phyloP scores from a whole-genome alignment of 2,329 filamentous ascomycete genomes.

The Neoscytalidium dimidiatum region DNA sequence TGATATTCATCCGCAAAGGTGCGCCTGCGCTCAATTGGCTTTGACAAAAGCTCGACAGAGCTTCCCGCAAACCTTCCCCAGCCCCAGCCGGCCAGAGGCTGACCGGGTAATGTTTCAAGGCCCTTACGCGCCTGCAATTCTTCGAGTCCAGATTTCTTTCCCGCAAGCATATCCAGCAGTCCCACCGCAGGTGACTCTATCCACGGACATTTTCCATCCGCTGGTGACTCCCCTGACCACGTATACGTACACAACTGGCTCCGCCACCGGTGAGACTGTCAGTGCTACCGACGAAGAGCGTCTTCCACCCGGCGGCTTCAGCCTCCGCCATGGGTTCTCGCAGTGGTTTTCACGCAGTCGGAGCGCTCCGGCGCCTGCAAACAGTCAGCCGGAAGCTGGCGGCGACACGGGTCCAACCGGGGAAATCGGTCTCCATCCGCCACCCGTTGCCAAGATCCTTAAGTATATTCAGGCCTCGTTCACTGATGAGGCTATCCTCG shows the following conservation, averaged over 20 bases:
- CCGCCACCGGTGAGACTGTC: constrained; percentile 71
- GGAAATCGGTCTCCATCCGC: constrained; percentile 20
- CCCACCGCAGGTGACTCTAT: constrained; percentile 84
- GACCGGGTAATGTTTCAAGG: constrained; percentile 53
- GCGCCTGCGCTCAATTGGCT: constrained; percentile 26
- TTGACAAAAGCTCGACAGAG: not conserved
- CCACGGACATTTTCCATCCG: constrained; percentile 92
- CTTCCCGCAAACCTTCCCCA: not conserved
- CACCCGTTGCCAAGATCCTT: constrained; percentile 59
- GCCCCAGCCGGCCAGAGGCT: constrained; percentile 6
- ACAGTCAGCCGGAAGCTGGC: not conserved
- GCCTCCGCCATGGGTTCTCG: constrained; percentile 85
- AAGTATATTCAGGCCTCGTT: constrained; percentile 83
- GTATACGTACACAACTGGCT: constrained; percentile 83
- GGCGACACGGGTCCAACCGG: constrained; percentile 20
- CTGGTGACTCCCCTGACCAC: constrained; percentile 91
- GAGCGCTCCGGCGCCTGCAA: constrained; percentile 24
- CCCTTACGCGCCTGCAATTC: constrained; percentile 82
- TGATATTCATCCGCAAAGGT: constrained; percentile 90
- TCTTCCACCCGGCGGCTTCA: constrained; percentile 86
- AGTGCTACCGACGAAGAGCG: constrained; percentile 82
- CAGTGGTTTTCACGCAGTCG: constrained; percentile 69
- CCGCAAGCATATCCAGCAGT: constrained; percentile 75
- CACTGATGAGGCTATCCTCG: constrained; percentile 73
- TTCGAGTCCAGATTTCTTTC: constrained; percentile 89